A percentile compares a stretch with the other conserved stretches of the same genome.
Conservation (phyloP, 441 rosid genomes). For the Populus hybrid region DNA sequence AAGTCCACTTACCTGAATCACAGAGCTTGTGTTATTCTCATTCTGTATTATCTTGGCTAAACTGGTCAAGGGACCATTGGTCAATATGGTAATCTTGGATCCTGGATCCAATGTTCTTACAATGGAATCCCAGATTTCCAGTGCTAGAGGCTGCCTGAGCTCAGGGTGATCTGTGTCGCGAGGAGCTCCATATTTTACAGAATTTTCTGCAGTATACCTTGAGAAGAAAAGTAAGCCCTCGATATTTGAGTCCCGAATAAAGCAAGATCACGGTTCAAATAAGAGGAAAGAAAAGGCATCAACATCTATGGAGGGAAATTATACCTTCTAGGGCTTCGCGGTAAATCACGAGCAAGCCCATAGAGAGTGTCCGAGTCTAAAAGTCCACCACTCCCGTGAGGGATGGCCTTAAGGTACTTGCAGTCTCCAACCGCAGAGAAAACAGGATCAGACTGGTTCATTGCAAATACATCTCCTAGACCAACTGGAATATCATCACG, state of each 20-base stretch:
- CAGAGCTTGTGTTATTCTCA: constrained; percentile 32
- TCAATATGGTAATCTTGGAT: constrained; percentile 62
- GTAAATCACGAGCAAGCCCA: no score
- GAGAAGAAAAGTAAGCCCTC: no score
- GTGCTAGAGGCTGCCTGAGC: constrained; percentile 68
- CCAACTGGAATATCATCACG: constrained; percentile 90
- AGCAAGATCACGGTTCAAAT: no score
- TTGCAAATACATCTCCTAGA: constrained; percentile 62
- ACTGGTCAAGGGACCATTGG: constrained; percentile 83
- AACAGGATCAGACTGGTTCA: constrained; percentile 56
- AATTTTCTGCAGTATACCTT: no score
- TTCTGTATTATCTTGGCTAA: constrained; percentile 60
- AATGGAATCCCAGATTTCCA: constrained; percentile 66
- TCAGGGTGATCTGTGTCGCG: no score
- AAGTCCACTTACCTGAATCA: constrained; percentile 49
- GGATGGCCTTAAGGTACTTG: constrained; percentile 65
- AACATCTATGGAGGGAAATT: no score
- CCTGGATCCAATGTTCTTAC: constrained; percentile 33
- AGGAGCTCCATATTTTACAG: no score
- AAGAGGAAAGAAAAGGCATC: no score
- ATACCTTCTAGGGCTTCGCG: no score
- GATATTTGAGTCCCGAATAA: no score
- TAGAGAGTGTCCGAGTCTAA: no score
- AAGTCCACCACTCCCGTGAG: constrained; percentile 82
- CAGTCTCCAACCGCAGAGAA: constrained; percentile 64